phyloP scores from a whole-genome alignment of 495 filamentous ascomycete species.

The Aspergillus egyptiacus region DNA sequence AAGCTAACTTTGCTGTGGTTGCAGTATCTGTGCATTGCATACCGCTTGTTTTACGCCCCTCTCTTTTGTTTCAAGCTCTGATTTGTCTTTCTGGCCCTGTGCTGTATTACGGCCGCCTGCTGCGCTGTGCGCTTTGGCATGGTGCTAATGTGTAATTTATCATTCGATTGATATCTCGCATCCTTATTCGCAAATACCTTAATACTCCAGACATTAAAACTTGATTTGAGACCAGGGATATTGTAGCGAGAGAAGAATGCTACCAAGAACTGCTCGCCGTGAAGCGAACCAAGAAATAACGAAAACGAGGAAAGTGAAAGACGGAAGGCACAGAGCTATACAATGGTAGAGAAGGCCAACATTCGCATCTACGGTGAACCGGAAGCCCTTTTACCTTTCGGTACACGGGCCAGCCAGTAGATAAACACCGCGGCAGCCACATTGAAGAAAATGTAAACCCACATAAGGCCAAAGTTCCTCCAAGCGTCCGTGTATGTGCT shows the following conservation, averaged over 20 bases:
- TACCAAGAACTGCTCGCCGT: too few relatives aligned
- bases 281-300: too few relatives aligned
- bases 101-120: constrained; percentile 2
- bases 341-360: too few relatives aligned
- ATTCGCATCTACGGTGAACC: too few relatives aligned
- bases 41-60: background rate
- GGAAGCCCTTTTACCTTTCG: constrained; percentile 19
- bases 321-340: too few relatives aligned
- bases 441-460: constrained; percentile 46
- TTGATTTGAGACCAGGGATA: too few relatives aligned
- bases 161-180: background rate
- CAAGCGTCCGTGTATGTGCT: constrained; percentile 34
- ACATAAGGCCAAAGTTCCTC: constrained; percentile 49
- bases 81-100: background rate
- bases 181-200: too few relatives aligned
- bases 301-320: too few relatives aligned
- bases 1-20: background rate
- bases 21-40: background rate
- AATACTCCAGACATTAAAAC: too few relatives aligned
- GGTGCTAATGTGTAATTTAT: constrained; percentile 15
- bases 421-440: constrained; percentile 37
- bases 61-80: background rate
- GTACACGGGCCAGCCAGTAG: constrained; percentile 34
- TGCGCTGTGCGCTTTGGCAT: constrained; percentile 5
- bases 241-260: too few relatives aligned